Evolutionary conservation across 208 protist genomes (phyloP), one percentile per base, ranked within the genome.

Genomic region (Leishmania turanica): DNA sequence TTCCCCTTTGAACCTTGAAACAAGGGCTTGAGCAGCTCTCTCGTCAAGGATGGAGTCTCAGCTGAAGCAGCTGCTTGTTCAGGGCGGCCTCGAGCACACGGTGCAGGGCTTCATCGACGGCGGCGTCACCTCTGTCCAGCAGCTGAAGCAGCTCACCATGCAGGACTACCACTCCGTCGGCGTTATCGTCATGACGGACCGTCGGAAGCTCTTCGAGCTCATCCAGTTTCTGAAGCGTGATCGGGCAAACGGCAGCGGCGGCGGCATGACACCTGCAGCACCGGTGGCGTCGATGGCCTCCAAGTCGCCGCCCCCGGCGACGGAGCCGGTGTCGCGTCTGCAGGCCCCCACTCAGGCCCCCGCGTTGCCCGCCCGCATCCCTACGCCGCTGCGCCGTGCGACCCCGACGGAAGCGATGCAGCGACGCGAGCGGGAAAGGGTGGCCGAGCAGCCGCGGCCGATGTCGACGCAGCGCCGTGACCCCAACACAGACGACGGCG

Each of bases 181-280:
- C 65, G 89, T 98, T 70, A 94, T 94, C 78, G 92, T 94, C 73
- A 98, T 98, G 93, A 90, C 89, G 3, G 96, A 98, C 87, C 92
- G 94, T 42, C 90, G 95, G 11, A 98, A 98, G 84, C 90, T 98
- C 21, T 98, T 98, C 80, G 95, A 98, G 80, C 88, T 98, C 37
- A 98, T 98, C 77, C 95, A 98, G 80, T 91, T 89, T 40, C 87
- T 98, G 72, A 98, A 97, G 87, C 88, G 93, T 70, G 95, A 95
- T 54, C 88, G 90, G 73, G 70, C 87, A 37, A 78, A 84, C 42
- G 69, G 80, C 75, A 74, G 62, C 64, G 51, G 73, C 42, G 83
- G 65, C 24, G 42, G 56, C 34, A 77, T 56, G 45, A 34, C 17
- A 13, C 73, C 70, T 37, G 54, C 68, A 13, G 60, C 47, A 40